Conservation (phyloP, 2,329 filamentous ascomycete species). For the Talaromyces pinophilus region DNA sequence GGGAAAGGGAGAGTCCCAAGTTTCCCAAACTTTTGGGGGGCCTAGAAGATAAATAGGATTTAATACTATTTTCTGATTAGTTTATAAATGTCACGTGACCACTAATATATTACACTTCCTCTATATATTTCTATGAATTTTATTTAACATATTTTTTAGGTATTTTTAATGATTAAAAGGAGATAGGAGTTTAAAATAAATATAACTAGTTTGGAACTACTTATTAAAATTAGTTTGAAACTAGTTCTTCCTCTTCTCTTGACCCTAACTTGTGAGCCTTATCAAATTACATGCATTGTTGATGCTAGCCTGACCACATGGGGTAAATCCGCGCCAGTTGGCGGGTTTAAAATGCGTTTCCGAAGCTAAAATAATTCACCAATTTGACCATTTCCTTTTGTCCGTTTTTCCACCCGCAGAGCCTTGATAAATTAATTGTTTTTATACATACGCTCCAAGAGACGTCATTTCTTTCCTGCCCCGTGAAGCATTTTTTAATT, state of each 20-base stretch:
- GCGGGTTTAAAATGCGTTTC: neutral
- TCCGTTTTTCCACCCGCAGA: neutral
- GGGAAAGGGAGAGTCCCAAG: neutral
- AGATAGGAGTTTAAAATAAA: neutral
- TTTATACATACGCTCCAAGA: neutral
- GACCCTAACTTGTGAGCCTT: neutral
- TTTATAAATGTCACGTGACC: slow-evolving; percentile 4
- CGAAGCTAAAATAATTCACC: neutral
- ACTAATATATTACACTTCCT: neutral
- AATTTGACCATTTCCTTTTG: neutral
- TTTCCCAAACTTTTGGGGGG: neutral
- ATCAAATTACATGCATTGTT: neutral
- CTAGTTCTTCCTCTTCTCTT: neutral
- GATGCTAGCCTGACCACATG: neutral
- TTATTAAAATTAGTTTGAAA: too few relatives aligned
- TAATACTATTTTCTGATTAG: neutral
- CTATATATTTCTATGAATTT: neutral
- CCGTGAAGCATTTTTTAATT: neutral
- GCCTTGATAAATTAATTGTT: neutral
- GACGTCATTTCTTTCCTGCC: too few relatives aligned
- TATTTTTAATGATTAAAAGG: neutral
- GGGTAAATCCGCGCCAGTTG: neutral
- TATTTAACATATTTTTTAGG: neutral
- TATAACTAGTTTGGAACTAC: neutral
- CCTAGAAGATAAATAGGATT: neutral